Conservation (phyloP, 345 rosid species). For the Eucalyptus marginata region DNA sequence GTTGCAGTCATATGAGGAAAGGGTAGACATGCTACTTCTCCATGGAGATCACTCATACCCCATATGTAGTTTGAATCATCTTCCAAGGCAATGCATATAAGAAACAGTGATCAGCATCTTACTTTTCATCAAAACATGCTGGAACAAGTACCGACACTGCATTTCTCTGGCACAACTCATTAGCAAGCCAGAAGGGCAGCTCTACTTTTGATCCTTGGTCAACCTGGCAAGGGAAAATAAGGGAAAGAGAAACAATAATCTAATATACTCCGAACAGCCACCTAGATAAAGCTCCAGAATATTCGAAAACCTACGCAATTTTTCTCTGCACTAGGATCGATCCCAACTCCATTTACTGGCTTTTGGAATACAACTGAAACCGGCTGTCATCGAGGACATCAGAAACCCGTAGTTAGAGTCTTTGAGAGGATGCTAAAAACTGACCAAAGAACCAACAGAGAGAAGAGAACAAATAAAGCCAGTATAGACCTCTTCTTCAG, state of each 20-base stretch:
- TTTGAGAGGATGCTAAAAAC: neutral
- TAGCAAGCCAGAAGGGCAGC: conserved; percentile 83
- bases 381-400: conserved; percentile 17
- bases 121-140: conserved; percentile 68
- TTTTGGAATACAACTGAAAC: conserved; percentile 50
- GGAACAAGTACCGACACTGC: conserved; percentile 53
- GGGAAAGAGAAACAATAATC: neutral
- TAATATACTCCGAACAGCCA: neutral
- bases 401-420: neutral
- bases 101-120: neutral
- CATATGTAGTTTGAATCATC: neutral
- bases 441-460: neutral
- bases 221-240: conserved; percentile 14
- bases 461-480: neutral
- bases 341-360: conserved; percentile 56
- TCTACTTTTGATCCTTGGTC: conserved; percentile 71
- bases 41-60: neutral
- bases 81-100: neutral
- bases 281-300: neutral
- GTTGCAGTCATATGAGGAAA: neutral
- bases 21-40: neutral
- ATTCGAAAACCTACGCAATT: conserved; percentile 27
- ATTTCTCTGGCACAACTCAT: conserved; percentile 57
- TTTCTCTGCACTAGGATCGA: conserved; percentile 67
- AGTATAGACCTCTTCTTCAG: conserved; percentile 56